Evolutionary conservation across 2,329 filamentous ascomycete genomes (phyloP).

Genomic region (Cytospora leucostoma): DNA sequence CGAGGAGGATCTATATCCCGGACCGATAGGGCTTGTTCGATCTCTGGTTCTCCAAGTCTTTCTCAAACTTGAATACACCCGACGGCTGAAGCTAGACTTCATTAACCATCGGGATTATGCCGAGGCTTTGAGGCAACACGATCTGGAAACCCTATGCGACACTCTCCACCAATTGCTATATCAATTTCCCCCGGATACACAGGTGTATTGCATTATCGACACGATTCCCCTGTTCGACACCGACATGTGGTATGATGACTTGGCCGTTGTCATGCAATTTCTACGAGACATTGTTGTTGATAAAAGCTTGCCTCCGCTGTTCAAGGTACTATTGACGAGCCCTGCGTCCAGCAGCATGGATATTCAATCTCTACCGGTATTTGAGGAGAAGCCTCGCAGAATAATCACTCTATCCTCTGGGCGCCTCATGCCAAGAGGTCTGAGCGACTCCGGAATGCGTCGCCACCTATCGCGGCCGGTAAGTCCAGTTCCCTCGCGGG

Average conservation of each 20-base stretch:
- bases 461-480: not conserved
- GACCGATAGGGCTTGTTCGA: conserved; percentile 7
- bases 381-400: not conserved
- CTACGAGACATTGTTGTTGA: conserved; percentile 6
- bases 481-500: not conserved
- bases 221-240: conserved; percentile 5
- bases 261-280: not conserved
- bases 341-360: conserved; percentile 3
- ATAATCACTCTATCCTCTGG: not conserved
- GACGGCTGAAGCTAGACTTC: conserved; percentile 2
- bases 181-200: not conserved
- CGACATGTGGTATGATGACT: not conserved
- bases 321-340: conserved; percentile 13
- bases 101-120: conserved; percentile 5
- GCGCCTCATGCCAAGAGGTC: not conserved
- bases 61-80: not conserved
- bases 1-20: not conserved
- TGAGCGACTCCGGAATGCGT: not conserved
- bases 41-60: conserved; percentile 12
- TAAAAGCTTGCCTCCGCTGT: conserved; percentile 6
- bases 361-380: not conserved
- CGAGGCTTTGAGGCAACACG: not conserved
- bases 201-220: conserved; percentile 16
- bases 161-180: conserved; percentile 1
- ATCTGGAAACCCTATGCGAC: conserved; percentile 11